These are phyloP conservation scores for Chiua virens DNA, from an alignment of 768 basidiomycete species.

Conservation along the genomic window DNA sequence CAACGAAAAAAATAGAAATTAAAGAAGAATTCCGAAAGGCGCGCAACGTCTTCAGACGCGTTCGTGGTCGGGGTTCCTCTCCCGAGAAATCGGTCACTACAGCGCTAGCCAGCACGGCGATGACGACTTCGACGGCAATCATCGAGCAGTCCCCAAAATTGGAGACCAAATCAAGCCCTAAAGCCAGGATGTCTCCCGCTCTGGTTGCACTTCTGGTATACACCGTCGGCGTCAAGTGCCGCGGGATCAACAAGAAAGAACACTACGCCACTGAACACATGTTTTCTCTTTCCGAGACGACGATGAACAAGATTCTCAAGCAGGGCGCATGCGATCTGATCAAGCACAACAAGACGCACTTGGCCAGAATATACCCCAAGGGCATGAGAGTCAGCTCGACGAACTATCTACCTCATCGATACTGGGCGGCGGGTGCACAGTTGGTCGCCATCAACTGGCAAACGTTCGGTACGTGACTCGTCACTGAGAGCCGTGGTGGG, in stretches of 20 bases:
- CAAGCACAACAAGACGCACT: conserved; percentile 81
- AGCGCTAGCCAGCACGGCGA: conserved; percentile 9
- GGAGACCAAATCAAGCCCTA: conserved; percentile 28
- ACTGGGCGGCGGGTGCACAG: conserved; percentile 88
- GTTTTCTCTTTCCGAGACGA: conserved; percentile 89
- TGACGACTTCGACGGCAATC: conserved; percentile 10
- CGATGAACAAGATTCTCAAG: conserved; percentile 74
- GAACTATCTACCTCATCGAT: conserved; percentile 87
- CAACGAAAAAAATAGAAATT: conserved; percentile 28
- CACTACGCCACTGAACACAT: conserved; percentile 85
- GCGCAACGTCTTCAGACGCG: conserved; percentile 43
- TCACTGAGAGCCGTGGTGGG: background rate
- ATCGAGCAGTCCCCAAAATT: conserved; percentile 16
- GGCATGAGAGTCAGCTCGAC: conserved; percentile 78
- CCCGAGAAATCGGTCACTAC: conserved; percentile 17
- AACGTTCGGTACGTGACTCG: conserved; percentile 69
- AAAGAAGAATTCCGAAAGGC: conserved; percentile 42
- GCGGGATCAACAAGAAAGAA: conserved; percentile 84
- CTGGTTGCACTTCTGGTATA: conserved; percentile 83
- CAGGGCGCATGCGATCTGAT: conserved; percentile 68
- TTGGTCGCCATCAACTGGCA: conserved; percentile 98
- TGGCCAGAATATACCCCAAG: conserved; percentile 86
- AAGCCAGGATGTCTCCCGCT: conserved; percentile 70
- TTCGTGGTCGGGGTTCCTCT: conserved; percentile 32
- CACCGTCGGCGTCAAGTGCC: conserved; percentile 93